phyloP scores from a whole-genome alignment of 179 eudicot genomes.

The Silene noctiflora region DNA sequence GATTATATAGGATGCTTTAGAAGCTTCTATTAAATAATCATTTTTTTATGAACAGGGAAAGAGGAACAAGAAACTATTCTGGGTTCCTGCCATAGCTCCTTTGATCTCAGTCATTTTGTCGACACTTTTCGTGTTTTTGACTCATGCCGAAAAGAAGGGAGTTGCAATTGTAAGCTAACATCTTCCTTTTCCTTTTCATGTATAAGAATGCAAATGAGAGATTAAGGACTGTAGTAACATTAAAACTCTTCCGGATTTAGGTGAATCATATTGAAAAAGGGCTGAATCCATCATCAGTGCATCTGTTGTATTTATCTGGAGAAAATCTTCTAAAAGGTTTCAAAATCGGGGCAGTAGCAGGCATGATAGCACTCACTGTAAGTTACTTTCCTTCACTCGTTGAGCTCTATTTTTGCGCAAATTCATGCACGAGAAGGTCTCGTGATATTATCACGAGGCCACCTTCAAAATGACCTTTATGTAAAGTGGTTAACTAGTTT shows the following conservation, averaged over 20 bases:
- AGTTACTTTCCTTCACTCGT: conserved; percentile 15
- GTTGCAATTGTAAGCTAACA: conserved; percentile 51
- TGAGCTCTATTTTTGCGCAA: not conserved
- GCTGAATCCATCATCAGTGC: conserved; percentile 48
- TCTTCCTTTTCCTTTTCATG: not conserved
- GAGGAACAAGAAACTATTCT: conserved; percentile 58
- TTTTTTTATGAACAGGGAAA: conserved; percentile 46
- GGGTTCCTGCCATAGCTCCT: conserved; percentile 85
- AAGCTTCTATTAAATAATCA: not conserved
- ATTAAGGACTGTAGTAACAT: not conserved
- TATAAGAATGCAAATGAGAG: not conserved
- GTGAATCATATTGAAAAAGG: conserved; percentile 58
- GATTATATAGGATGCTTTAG: not conserved
- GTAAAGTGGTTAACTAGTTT: too few relatives aligned
- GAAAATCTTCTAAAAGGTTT: conserved; percentile 46
- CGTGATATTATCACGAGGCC: too few relatives aligned
- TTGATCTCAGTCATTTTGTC: conserved; percentile 63
- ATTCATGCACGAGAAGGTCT: not conserved
- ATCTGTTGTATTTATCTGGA: conserved; percentile 49
- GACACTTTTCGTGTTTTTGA: conserved; percentile 56
- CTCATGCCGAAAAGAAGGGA: conserved; percentile 70
- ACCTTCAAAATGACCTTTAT: too few relatives aligned
- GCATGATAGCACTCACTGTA: conserved; percentile 58
- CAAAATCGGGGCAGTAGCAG: conserved; percentile 59
- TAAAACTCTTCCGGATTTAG: conserved; percentile 21